phyloP scores from a whole-genome alignment of 1,139 yeast genomes.

The Casaregolazyma lundiana region DNA sequence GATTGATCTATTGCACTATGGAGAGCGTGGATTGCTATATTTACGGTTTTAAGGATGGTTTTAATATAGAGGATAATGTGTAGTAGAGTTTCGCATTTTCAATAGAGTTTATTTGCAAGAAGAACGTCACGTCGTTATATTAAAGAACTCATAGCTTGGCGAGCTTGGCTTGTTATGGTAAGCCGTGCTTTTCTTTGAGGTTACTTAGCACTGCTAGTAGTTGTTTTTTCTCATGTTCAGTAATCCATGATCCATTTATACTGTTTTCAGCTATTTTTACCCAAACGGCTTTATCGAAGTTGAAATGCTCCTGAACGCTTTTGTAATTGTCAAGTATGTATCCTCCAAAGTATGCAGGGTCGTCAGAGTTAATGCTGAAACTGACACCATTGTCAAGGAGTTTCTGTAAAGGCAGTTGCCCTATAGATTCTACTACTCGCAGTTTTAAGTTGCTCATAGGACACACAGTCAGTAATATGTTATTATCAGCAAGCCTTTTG shows the following conservation, averaged over 20 bases:
- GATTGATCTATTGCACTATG: too few species aligned
- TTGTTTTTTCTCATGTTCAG: conserved; percentile 45
- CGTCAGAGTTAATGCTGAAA: conserved; percentile 75
- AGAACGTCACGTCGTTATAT: neutral
- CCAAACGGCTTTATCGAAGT: conserved; percentile 57
- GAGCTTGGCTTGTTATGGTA: neutral
- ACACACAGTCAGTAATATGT: conserved; percentile 62
- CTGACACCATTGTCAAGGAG: conserved; percentile 61
- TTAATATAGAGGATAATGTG: neutral
- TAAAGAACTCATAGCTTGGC: neutral
- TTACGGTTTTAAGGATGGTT: too few species aligned
- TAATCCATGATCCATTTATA: conserved; percentile 70
- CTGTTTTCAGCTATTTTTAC: conserved; percentile 32
- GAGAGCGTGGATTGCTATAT: too few species aligned
- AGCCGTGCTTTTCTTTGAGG: conserved; percentile 44
- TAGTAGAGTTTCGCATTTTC: neutral
- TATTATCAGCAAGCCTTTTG: conserved; percentile 48
- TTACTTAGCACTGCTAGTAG: conserved; percentile 42
- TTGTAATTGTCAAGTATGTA: conserved; percentile 70
- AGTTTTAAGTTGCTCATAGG: conserved; percentile 72
- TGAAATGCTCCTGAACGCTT: conserved; percentile 59
- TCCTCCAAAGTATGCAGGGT: conserved; percentile 84
- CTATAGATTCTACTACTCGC: conserved; percentile 64
- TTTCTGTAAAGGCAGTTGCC: conserved; percentile 57
- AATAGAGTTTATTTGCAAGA: neutral